Evolutionary conservation across 2,329 filamentous ascomycete genomes (phyloP).

Genomic region (Xylariaceae sp.): DNA sequence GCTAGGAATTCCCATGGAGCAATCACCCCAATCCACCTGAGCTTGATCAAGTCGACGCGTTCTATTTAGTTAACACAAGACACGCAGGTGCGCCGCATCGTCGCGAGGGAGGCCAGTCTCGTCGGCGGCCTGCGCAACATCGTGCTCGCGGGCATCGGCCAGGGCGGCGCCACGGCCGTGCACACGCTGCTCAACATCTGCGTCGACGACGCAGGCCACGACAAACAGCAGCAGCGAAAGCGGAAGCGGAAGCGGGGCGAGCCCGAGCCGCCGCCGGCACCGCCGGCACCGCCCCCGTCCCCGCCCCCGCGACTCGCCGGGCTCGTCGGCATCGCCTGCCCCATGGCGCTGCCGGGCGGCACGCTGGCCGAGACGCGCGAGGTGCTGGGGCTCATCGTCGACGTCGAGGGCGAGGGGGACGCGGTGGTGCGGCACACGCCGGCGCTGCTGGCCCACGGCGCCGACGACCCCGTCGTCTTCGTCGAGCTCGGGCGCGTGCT

Average conservation of each 20-base stretch:
- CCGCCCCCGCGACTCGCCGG: constrained; percentile 10
- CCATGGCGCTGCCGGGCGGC: constrained; percentile 17
- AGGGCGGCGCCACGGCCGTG: constrained; percentile 34
- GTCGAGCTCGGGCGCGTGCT: constrained; percentile 30
- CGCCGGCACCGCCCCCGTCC: not conserved
- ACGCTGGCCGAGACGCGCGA: constrained; percentile 20
- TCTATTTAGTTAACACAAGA: too few relatives aligned
- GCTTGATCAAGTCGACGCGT: too few relatives aligned
- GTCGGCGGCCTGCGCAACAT: constrained; percentile 31
- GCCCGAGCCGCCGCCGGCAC: not conserved
- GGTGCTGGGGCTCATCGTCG: constrained; percentile 20
- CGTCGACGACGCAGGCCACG: not conserved
- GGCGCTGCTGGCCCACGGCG: constrained; percentile 36
- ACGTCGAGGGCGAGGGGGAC: constrained; percentile 12
- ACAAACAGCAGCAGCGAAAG: not conserved
- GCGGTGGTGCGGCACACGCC: constrained; percentile 33
- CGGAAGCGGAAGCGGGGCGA: not conserved
- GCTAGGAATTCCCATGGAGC: too few relatives aligned
- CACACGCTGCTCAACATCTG: constrained; percentile 15
- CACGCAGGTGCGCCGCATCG: constrained; percentile 27
- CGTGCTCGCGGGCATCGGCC: constrained; percentile 38
- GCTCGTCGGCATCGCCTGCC: constrained; percentile 14
- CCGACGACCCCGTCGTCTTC: constrained; percentile 34
- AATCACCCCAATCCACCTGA: too few relatives aligned
- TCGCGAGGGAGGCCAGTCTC: constrained; percentile 26